A percentile compares a stretch with the other conserved stretches of the same genome.
These are phyloP conservation scores for Fusarium palustre DNA, from an alignment of 2,329 filamentous ascomycete genomes.

Conservation along the genomic window DNA sequence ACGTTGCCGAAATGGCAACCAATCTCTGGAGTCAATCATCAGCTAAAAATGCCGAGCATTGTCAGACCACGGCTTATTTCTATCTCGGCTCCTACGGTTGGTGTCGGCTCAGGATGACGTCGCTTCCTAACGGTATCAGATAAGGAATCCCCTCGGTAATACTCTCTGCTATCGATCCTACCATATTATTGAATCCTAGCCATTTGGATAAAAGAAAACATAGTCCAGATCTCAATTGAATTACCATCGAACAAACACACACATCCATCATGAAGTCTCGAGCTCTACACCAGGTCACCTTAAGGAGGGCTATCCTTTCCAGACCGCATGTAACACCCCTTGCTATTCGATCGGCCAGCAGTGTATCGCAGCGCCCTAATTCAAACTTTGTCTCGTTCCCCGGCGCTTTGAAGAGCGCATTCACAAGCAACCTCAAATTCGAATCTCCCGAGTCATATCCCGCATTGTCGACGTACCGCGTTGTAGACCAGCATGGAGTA, in stretches of 20 bases:
- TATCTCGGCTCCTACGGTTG: slow-evolving; percentile 48
- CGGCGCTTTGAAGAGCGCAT: slow-evolving; percentile 94
- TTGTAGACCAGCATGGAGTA: slow-evolving; percentile 88
- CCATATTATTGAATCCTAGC: slow-evolving; percentile 14
- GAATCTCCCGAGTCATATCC: slow-evolving; percentile 76
- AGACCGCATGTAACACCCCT: slow-evolving; percentile 39
- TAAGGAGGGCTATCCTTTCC: slow-evolving; percentile 45
- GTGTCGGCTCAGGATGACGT: slow-evolving; percentile 51
- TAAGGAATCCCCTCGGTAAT: slow-evolving; percentile 43
- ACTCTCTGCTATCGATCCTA: slow-evolving; percentile 15
- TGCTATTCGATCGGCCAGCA: slow-evolving; percentile 57
- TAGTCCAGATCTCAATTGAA: slow-evolving; percentile 8
- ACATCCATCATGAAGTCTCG: slow-evolving; percentile 50
- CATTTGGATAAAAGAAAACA: slow-evolving; percentile 22
- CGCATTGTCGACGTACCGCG: slow-evolving; percentile 89
- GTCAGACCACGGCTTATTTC: slow-evolving; percentile 46
- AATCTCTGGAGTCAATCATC: slow-evolving; percentile 8
- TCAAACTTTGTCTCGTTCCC: slow-evolving; percentile 78
- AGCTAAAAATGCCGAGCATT: slow-evolving; percentile 38
- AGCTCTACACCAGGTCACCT: slow-evolving; percentile 48
- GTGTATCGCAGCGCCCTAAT: slow-evolving; percentile 67
- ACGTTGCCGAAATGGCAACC: not conserved
- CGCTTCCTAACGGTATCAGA: slow-evolving; percentile 41
- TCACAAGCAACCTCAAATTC: slow-evolving; percentile 84
- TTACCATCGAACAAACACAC: slow-evolving; percentile 4